These are phyloP conservation scores for Alternaria arbusti DNA, from an alignment of 2,329 filamentous ascomycete species.

Conservation along the genomic window DNA sequence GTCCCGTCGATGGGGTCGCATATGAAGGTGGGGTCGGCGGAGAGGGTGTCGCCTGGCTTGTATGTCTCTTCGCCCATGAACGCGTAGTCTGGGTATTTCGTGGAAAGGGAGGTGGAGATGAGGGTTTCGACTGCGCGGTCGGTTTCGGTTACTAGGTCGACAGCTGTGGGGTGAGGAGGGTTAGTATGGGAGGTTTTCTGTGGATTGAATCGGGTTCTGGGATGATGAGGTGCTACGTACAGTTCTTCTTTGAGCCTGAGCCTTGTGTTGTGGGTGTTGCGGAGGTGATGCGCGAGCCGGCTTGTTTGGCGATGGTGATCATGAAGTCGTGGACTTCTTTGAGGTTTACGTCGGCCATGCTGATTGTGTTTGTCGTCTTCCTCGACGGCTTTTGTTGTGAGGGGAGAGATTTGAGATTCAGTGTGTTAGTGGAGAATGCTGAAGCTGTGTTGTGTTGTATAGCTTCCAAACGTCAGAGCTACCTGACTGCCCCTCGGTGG, in stretches of 20 bases:
- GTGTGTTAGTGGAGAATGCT: not conserved
- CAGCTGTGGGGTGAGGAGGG: slow-evolving; percentile 48
- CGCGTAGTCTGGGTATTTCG: slow-evolving; percentile 61
- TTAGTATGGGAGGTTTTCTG: not conserved
- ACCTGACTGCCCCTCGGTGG: not conserved
- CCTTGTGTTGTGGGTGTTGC: slow-evolving; percentile 52
- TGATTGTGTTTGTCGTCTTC: not conserved
- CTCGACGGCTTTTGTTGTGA: not conserved
- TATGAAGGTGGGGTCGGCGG: slow-evolving; percentile 74
- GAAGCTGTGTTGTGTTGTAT: not conserved
- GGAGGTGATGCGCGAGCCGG: slow-evolving; percentile 55
- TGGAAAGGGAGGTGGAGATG: slow-evolving; percentile 58
- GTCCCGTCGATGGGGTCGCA: slow-evolving; percentile 84
- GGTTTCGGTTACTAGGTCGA: slow-evolving; percentile 69
- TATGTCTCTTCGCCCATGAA: slow-evolving; percentile 66
- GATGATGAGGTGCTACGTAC: slow-evolving; percentile 26
- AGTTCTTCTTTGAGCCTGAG: slow-evolving; percentile 58
- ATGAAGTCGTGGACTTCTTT: slow-evolving; percentile 59
- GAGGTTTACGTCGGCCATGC: slow-evolving; percentile 49
- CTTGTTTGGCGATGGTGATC: slow-evolving; percentile 53
- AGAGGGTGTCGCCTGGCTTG: slow-evolving; percentile 68
- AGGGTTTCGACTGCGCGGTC: slow-evolving; percentile 67
- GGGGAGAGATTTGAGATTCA: not conserved
- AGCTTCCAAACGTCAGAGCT: not conserved
- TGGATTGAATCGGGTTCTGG: not conserved